Conservation (phyloP, 345 rosid species). For the Syzygium aromaticum region DNA sequence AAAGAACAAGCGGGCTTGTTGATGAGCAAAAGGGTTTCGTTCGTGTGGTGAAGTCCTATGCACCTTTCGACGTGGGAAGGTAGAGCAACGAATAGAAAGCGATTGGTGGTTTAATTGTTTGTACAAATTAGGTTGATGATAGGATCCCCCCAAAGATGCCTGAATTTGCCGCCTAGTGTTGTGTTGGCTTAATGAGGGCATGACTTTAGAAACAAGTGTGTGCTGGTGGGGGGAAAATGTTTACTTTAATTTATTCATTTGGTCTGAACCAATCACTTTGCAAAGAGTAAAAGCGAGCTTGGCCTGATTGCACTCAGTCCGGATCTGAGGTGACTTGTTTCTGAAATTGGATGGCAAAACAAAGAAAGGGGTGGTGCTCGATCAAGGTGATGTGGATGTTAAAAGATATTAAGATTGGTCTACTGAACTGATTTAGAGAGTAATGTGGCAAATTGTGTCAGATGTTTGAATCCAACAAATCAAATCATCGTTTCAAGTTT, state of each 20-base stretch:
- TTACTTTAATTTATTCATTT: neutral
- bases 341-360: neutral
- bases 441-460: neutral
- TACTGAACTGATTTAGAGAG: neutral
- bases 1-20: slow-evolving; percentile 6
- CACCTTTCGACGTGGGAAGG: neutral
- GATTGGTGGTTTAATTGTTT: neutral
- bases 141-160: neutral
- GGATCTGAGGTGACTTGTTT: neutral
- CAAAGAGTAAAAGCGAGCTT: neutral
- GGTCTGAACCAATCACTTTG: neutral
- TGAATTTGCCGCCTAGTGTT: neutral
- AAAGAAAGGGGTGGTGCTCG: neutral
- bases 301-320: neutral
- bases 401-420: neutral
- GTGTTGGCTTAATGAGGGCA: neutral
- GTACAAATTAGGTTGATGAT: neutral
- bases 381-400: neutral
- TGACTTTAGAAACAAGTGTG: neutral
- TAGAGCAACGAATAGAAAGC: neutral
- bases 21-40: neutral
- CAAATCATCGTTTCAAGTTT: no score
- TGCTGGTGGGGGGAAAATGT: neutral
- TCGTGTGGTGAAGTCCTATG: neutral
- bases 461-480: neutral